Evolutionary conservation across 305 asterid genomes (phyloP).

Genomic region (Fraxinus velutina): DNA sequence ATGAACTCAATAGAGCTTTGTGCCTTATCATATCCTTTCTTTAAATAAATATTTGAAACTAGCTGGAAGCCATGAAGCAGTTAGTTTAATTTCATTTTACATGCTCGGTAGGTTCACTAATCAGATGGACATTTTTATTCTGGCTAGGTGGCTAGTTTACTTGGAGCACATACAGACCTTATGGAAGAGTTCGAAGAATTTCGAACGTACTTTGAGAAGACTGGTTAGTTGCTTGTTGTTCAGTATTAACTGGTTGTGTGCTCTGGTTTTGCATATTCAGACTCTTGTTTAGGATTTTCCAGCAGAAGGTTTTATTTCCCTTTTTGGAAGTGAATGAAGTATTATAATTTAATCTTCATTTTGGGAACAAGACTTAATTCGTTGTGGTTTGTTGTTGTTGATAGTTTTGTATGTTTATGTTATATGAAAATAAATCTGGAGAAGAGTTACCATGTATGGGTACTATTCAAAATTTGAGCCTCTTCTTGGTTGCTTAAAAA

Average conservation of each 20-base stretch:
- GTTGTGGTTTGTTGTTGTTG: constrained; percentile 27
- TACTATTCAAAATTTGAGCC: neutral
- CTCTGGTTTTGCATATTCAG: constrained; percentile 11
- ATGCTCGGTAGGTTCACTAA: constrained; percentile 23
- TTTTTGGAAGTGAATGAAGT: neutral
- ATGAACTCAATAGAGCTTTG: constrained; percentile 17
- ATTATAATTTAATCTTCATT: constrained; percentile 3
- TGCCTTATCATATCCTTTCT: neutral
- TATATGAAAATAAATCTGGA: neutral
- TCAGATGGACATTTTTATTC: constrained; percentile 26
- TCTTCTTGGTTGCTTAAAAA: constrained; percentile 16
- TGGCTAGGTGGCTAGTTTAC: constrained; percentile 62
- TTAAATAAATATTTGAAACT: constrained; percentile 15
- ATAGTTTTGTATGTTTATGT: constrained; percentile 12
- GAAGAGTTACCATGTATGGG: neutral
- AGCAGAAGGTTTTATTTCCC: constrained; percentile 5
- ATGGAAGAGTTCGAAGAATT: constrained; percentile 72
- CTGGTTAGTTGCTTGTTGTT: constrained; percentile 37
- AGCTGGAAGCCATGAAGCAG: constrained; percentile 10
- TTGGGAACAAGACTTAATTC: constrained; percentile 3
- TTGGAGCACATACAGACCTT: constrained; percentile 68
- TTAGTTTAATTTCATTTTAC: constrained; percentile 23
- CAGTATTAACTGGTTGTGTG: constrained; percentile 15
- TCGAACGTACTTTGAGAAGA: constrained; percentile 54
- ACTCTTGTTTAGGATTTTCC: constrained; percentile 19